phyloP scores from a whole-genome alignment of 495 filamentous ascomycete genomes.

The Friedmanniomyces simplex region DNA sequence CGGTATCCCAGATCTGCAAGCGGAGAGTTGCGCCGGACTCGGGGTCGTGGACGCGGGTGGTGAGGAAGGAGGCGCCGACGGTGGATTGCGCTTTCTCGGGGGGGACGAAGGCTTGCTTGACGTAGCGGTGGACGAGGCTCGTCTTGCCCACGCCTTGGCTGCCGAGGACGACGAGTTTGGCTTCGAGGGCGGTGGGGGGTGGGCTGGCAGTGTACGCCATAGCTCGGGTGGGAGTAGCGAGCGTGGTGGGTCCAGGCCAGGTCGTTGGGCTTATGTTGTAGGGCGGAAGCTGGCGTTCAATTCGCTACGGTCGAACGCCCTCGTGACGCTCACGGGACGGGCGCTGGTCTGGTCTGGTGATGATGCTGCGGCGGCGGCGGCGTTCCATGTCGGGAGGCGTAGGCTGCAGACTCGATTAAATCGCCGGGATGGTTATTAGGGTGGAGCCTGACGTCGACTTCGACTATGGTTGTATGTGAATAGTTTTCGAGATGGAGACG shows the following conservation, averaged over 20 bases:
- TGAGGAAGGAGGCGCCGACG: slow-evolving; percentile 87
- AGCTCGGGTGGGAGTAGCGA: not conserved
- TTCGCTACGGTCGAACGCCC: too few relatives aligned
- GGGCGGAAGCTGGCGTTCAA: too few relatives aligned
- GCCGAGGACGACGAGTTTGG: slow-evolving; percentile 81
- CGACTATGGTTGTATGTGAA: too few relatives aligned
- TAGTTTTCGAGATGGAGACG: too few relatives aligned
- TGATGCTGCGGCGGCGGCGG: too few relatives aligned
- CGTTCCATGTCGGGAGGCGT: too few relatives aligned
- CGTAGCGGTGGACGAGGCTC: slow-evolving; percentile 76
- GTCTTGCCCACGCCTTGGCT: slow-evolving; percentile 93
- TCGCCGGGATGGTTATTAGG: too few relatives aligned
- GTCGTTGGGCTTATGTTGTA: not conserved
- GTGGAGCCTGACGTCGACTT: too few relatives aligned
- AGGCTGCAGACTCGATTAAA: too few relatives aligned
- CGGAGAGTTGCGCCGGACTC: slow-evolving; percentile 70
- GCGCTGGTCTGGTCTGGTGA: too few relatives aligned
- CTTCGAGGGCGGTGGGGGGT: slow-evolving; percentile 14
- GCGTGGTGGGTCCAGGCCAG: too few relatives aligned
- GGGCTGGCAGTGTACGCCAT: not conserved
- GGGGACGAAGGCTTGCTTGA: slow-evolving; percentile 65
- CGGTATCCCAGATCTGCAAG: slow-evolving; percentile 89
- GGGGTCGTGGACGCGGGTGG: slow-evolving; percentile 80
- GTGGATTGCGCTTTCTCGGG: slow-evolving; percentile 59
- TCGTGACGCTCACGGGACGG: too few relatives aligned